A percentile compares a stretch with the other conserved stretches of the same genome.
Conservation (phyloP, 1,284 basidiomycete species). For the Rhodotorula sp. region DNA sequence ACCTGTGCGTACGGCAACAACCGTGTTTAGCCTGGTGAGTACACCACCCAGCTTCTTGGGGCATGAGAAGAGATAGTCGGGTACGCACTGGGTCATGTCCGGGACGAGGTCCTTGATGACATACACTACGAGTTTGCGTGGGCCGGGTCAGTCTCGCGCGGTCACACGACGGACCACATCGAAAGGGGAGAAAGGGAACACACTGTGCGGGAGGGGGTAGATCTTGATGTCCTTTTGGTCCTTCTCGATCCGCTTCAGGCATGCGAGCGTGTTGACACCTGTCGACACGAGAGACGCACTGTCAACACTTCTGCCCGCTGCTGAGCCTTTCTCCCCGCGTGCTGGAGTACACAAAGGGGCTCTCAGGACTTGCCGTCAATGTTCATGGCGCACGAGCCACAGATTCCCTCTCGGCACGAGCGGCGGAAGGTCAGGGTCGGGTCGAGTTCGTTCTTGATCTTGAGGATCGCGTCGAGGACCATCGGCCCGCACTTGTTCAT, state of each 20-base stretch:
- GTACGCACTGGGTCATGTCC: conserved; percentile 54
- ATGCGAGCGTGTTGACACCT: conserved; percentile 82
- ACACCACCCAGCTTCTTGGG: too few species aligned
- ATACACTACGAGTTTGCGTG: conserved; percentile 67
- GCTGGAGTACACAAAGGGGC: neutral
- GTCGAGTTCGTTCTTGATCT: conserved; percentile 98
- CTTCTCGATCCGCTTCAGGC: conserved; percentile 91
- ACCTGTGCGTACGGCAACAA: conserved; percentile 59
- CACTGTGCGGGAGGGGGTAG: conserved; percentile 97
- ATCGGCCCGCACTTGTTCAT: conserved; percentile 94
- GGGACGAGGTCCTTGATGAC: conserved; percentile 97
- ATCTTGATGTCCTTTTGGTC: conserved; percentile 79
- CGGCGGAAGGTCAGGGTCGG: conserved; percentile 94
- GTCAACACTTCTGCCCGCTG: too few species aligned
- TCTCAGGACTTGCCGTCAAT: conserved; percentile 71
- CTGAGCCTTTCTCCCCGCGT: too few species aligned
- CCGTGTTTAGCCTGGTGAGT: neutral
- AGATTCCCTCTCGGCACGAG: conserved; percentile 96
- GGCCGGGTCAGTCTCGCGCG: neutral
- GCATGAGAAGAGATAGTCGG: neutral
- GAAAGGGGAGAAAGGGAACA: conserved; percentile 48
- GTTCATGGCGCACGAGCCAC: conserved; percentile 99
- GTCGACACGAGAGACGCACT: neutral
- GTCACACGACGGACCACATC: neutral
- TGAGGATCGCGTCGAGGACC: conserved; percentile 92